Evolutionary conservation across 2,329 filamentous ascomycete species (phyloP).

Genomic region (Paecilomyces sp.): DNA sequence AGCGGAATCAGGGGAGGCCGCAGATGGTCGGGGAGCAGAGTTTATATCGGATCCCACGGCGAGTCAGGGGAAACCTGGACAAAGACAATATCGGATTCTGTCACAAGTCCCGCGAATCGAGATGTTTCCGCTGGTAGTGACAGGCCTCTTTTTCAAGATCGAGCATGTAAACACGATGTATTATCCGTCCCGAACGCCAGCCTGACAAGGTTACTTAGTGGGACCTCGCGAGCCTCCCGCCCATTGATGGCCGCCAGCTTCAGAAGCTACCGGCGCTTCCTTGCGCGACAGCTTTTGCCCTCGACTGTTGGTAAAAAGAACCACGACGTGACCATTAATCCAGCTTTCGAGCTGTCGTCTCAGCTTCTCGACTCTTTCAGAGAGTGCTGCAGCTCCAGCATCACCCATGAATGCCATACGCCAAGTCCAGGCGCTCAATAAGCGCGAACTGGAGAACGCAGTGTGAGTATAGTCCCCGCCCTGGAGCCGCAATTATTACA

Average conservation of each 20-base stretch:
- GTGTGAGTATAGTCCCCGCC: constrained; percentile 49
- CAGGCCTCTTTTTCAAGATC: not conserved
- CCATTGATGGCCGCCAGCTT: not conserved
- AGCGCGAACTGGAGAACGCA: constrained; percentile 85
- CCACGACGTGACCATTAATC: not conserved
- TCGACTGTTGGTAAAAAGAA: not conserved
- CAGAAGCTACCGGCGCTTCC: constrained; percentile 1
- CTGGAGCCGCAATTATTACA: constrained; percentile 3
- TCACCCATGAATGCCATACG: constrained; percentile 83
- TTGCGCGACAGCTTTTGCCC: constrained; percentile 1
- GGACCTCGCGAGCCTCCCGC: not conserved
- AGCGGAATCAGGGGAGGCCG: constrained; percentile 22
- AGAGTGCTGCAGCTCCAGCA: not conserved
- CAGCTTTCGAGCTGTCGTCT: not conserved
- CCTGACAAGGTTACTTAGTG: not conserved
- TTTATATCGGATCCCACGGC: not conserved
- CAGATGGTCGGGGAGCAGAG: not conserved
- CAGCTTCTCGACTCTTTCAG: not conserved
- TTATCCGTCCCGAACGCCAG: not conserved
- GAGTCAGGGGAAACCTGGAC: not conserved
- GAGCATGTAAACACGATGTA: not conserved
- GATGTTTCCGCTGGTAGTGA: not conserved
- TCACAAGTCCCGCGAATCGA: not conserved
- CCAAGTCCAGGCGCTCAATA: constrained; percentile 86
- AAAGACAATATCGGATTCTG: not conserved